Evolutionary conservation across 1,139 yeast genomes (phyloP), one percentile per base, ranked within the genome.

Genomic region (Spathaspora sp.): DNA sequence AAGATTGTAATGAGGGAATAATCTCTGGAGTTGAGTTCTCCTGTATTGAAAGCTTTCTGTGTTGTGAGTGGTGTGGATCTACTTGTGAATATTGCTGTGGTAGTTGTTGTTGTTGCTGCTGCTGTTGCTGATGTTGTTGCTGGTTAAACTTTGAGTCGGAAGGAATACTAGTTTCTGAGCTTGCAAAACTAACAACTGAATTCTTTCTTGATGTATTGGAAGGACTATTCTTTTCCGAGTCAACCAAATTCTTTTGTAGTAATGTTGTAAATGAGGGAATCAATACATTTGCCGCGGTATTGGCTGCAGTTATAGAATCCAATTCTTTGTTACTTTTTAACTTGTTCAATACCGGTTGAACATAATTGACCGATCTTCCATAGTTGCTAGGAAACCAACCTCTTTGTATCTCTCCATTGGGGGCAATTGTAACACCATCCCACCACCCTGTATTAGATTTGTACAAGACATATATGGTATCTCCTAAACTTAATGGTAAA

Each of bases 351-450:
- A 72, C 71, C 5, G 79, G 80, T 51, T 74, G 78, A 29, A 74
- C 78, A 52, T 74, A 73, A 53, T 73, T 69, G 25, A 74, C 78
- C 1, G 76, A 65, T 41, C 80, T 70, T 15, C 80, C 81, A 60
- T 76, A 80, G 44, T 76, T 76, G 45, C 74, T 74, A n/a, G 91
- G 90, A 63, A 86, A 83, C 93, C 93, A 86, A 51, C 93, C 93
- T 56, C 91, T 69, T 13, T 68, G 63, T 9, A 76, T 64, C 13
- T 70, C 78, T 39, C 79, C 79, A 24, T 56, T 60, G 6, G 50
- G 62, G 42, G 63, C 68, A 10, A 78, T 58, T 1, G 74, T 59
- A 9, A 84, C 74, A 3, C 91, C 91, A 59, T 86, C 93, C 89
- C 90, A 84, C 95, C 95, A 86, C 1, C 86, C 86, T 2, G 77